phyloP scores from a whole-genome alignment of 208 protist species.

The Trypanosoma lewisi region DNA sequence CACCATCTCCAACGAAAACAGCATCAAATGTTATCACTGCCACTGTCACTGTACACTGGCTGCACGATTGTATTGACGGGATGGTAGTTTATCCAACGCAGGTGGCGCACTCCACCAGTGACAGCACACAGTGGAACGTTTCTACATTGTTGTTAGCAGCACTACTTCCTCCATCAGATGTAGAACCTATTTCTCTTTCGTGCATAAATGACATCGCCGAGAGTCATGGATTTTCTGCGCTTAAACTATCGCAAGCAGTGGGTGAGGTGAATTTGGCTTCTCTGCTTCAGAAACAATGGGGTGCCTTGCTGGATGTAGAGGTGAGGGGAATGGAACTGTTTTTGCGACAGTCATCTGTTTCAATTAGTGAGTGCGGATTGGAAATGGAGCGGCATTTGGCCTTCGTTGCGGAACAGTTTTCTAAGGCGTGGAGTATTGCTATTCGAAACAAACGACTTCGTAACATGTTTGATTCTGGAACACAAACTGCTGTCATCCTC shows the following conservation, averaged over 20 bases:
- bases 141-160: conserved; percentile 20
- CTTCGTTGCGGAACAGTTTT: conserved; percentile 26
- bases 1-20: not conserved
- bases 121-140: conserved; percentile 19
- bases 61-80: conserved; percentile 25
- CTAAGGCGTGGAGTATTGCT: conserved; percentile 18
- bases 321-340: conserved; percentile 7
- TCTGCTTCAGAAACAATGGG: conserved; percentile 21
- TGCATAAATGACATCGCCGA: conserved; percentile 24
- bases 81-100: conserved; percentile 25
- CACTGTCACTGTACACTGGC: conserved; percentile 23
- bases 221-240: conserved; percentile 9
- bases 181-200: conserved; percentile 18
- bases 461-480: conserved; percentile 13
- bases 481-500: conserved; percentile 23
- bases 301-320: conserved; percentile 17
- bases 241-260: conserved; percentile 1
- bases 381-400: conserved; percentile 23
- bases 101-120: conserved; percentile 19
- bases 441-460: conserved; percentile 5
- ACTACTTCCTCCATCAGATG: conserved; percentile 25
- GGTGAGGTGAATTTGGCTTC: conserved; percentile 9
- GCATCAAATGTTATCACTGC: conserved; percentile 16
- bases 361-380: not conserved
- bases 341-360: conserved; percentile 7